phyloP scores from a whole-genome alignment of 1,284 basidiomycete species.

The Sphaerobolus stellatus region DNA sequence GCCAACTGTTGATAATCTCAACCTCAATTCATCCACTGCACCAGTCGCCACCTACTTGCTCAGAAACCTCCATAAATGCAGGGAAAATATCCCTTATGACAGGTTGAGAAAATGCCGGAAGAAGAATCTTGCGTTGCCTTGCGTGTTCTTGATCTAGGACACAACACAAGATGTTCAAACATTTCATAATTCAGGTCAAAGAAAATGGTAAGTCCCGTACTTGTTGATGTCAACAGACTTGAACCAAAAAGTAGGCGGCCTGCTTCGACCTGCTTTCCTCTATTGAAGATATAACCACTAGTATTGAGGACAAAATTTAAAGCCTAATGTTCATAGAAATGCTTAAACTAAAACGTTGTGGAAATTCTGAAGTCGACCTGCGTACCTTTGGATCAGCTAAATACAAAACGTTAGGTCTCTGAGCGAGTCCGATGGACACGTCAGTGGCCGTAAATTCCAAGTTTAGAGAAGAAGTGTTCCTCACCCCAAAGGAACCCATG shows the following conservation, averaged over 20 bases:
- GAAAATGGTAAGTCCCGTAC: too few relatives aligned
- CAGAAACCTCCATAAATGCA: slow-evolving; percentile 46
- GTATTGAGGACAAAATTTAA: slow-evolving; percentile 41
- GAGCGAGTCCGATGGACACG: not conserved
- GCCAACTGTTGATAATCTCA: slow-evolving; percentile 36
- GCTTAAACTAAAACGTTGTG: not conserved
- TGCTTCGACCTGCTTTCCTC: slow-evolving; percentile 31
- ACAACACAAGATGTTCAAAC: too few relatives aligned
- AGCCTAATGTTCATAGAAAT: slow-evolving; percentile 25
- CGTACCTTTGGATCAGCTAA: slow-evolving; percentile 6
- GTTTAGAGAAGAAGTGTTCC: not conserved
- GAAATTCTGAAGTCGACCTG: not conserved
- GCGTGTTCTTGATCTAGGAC: slow-evolving; percentile 40
- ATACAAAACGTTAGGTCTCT: not conserved
- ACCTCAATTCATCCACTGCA: not conserved
- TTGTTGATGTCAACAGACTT: slow-evolving; percentile 41
- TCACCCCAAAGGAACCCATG: not conserved
- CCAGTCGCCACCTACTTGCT: slow-evolving; percentile 37
- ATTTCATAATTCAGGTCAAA: too few relatives aligned
- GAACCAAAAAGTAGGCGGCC: slow-evolving; percentile 32
- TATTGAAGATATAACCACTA: slow-evolving; percentile 40
- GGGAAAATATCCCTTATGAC: slow-evolving; percentile 50
- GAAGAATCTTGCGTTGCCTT: slow-evolving; percentile 43
- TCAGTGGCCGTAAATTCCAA: not conserved
- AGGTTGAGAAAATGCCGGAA: slow-evolving; percentile 43